Evolutionary conservation across 1,284 basidiomycete genomes (phyloP).

Genomic region (Rhodotorula sp.): DNA sequence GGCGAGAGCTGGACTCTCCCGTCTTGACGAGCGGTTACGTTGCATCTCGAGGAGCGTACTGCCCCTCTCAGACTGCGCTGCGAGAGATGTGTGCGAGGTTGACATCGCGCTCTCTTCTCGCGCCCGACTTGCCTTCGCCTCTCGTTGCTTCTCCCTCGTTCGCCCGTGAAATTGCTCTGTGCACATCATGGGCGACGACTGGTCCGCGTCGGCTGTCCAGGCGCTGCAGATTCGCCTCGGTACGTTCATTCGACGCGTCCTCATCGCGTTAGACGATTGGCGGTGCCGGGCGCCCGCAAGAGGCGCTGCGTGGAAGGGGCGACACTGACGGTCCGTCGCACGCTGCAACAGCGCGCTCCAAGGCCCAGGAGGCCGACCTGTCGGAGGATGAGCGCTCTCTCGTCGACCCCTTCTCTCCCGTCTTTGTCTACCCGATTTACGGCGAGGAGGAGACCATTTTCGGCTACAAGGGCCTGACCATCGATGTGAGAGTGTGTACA

Average conservation of each 20-base stretch:
- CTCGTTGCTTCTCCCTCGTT: background rate
- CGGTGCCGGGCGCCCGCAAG: no score
- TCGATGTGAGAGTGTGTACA: conserved; percentile 65
- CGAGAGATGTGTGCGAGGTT: background rate
- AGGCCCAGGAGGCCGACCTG: conserved; percentile 5
- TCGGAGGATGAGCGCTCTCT: conserved; percentile 30
- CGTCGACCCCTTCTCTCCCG: conserved; percentile 42
- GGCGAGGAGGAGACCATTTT: conserved; percentile 96
- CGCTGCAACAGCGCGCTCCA: conserved; percentile 20
- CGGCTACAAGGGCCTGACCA: conserved; percentile 78
- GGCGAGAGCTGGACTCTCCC: conserved; percentile 15
- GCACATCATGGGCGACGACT: conserved; percentile 14
- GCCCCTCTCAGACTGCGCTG: background rate
- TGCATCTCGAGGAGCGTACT: background rate
- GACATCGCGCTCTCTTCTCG: no score
- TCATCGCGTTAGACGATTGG: background rate
- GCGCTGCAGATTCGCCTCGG: conserved; percentile 39
- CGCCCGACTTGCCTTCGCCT: background rate
- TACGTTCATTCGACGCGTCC: conserved; percentile 19
- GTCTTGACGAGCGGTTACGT: background rate
- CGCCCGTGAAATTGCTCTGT: background rate
- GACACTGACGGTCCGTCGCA: background rate
- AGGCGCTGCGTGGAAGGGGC: background rate
- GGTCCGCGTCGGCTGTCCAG: conserved; percentile 31
- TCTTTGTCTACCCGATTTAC: conserved; percentile 62